Base-by-base conservation (phyloP, 2,329 filamentous ascomycete genomes). In the Colletotrichum euphorbiae region DNA sequence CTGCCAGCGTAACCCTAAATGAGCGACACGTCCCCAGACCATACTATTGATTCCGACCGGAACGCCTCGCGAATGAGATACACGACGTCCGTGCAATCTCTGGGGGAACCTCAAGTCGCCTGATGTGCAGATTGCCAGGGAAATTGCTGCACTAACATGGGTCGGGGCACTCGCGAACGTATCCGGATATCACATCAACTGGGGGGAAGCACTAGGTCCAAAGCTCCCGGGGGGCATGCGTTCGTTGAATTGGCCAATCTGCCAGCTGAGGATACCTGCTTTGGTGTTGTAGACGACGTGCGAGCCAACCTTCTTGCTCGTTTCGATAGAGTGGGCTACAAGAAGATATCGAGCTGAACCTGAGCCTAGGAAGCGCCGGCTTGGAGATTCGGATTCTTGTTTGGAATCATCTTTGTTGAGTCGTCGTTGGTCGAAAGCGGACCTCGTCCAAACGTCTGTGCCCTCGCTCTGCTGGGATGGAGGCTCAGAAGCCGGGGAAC, bases 111-210 rank as follows among this genome's bases (percentile, higher is more conserved):
- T 36, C 54, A 21, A 33, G 51, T 63, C 38, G 28, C 54, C 54
- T 64, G 59, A 64, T 70, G 38, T 51, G 51, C 36, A 38, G 24
- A 36, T 31, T 33, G 31, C 38, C 59, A 59, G 65, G 57, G 62
- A 43, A 62, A 38, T n/a, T 54, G 58, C 63, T 43, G 52, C 40
- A 69, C 19, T 54, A 33, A 21, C 64, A 69, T 48, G 68, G 68
- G 58, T 69, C 68, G 59, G 68, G 68, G 54, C 45, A 61, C 19
- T n/a, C 36, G 33, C 56, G 12, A 48, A 56, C 21, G 28, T 11
- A 21, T 62, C 45, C 62, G 45, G 64, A 62, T 46, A 51, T 65
- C 33, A 67, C 60, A 42, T 59, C 40, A 46, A 21, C 21, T 50
- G 38, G 45, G 38, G 28, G 28, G 28, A 28, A 28, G 60, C 40